Evolutionary conservation across 2,329 filamentous ascomycete species (phyloP).

Genomic region (Sclerotinia glacialis): DNA sequence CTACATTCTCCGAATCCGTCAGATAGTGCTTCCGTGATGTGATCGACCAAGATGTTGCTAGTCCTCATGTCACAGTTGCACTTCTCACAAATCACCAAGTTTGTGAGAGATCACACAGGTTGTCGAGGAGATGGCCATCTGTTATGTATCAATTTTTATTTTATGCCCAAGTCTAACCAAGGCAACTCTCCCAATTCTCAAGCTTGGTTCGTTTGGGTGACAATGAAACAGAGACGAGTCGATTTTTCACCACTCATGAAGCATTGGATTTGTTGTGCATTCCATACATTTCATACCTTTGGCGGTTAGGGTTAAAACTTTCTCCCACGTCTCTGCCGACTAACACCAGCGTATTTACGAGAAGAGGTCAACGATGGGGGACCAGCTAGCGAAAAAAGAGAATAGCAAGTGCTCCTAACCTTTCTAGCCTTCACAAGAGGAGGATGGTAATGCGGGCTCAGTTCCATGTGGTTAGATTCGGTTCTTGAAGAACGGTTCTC

Average conservation of each 20-base stretch:
- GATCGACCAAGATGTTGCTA: background rate
- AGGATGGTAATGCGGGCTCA: background rate
- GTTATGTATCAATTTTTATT: background rate
- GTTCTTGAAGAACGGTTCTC: background rate
- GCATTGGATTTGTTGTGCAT: too few relatives aligned
- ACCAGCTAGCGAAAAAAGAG: background rate
- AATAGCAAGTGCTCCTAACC: background rate
- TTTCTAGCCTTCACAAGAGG: background rate
- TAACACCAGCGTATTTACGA: too few relatives aligned
- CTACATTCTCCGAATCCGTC: too few relatives aligned
- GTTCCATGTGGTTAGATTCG: background rate
- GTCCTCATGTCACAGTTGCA: background rate
- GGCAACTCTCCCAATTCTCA: background rate
- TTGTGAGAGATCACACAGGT: background rate
- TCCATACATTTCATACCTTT: too few relatives aligned
- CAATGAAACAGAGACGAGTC: background rate
- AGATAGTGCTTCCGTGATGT: background rate
- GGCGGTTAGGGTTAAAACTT: too few relatives aligned
- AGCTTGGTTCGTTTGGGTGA: background rate
- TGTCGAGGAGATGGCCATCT: background rate
- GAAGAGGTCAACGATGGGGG: too few relatives aligned
- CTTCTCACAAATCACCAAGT: background rate
- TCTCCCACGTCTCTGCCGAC: too few relatives aligned
- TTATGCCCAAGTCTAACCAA: background rate
- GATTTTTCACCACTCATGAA: background rate